A percentile compares a stretch with the other conserved stretches of the same genome.
Conservation (phyloP, 2,329 filamentous ascomycete species). For the Lachnellula subtilissima region DNA sequence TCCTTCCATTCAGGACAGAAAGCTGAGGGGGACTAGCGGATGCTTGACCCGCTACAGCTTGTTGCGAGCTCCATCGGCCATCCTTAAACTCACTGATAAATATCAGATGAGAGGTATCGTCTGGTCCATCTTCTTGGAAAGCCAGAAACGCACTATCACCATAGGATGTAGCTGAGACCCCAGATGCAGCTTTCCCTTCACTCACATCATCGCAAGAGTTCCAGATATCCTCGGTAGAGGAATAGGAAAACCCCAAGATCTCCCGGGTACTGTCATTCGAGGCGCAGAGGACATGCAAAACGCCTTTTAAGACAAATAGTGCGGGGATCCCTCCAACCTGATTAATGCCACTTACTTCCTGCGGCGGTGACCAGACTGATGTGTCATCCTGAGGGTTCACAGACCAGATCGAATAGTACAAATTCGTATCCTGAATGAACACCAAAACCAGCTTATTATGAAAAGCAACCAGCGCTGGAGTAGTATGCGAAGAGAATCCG, state of each 20-base stretch:
- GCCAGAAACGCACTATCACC: constrained; percentile 31
- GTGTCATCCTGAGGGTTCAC: constrained; percentile 17
- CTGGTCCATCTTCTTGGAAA: constrained; percentile 22
- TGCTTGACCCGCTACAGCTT: constrained; percentile 18
- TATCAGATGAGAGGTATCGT: constrained; percentile 18
- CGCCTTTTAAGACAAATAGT: constrained; percentile 31
- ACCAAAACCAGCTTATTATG: constrained; percentile 34
- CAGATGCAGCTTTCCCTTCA: constrained; percentile 31
- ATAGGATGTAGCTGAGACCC: constrained; percentile 34
- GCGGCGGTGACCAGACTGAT: constrained; percentile 18
- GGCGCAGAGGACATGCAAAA: constrained; percentile 32
- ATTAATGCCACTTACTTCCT: constrained; percentile 26
- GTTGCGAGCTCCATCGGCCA: constrained; percentile 20
- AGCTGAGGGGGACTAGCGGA: constrained; percentile 22
- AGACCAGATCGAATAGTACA: constrained; percentile 29
- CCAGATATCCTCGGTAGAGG: constrained; percentile 29
- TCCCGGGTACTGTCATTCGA: constrained; percentile 23
- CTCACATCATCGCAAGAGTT: constrained; percentile 31
- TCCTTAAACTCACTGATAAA: constrained; percentile 21
- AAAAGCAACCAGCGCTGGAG: constrained; percentile 32
- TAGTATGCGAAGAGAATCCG: constrained; percentile 25
- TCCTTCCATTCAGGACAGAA: constrained; percentile 28
- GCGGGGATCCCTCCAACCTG: constrained; percentile 29
- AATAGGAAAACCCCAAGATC: constrained; percentile 32
- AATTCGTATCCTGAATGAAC: constrained; percentile 27